Percentiles rank a stretch among this genome's conserved stretches.
These are phyloP conservation scores for Aphanocladium album DNA, from an alignment of 2,329 filamentous ascomycete genomes.

Conservation along the genomic window DNA sequence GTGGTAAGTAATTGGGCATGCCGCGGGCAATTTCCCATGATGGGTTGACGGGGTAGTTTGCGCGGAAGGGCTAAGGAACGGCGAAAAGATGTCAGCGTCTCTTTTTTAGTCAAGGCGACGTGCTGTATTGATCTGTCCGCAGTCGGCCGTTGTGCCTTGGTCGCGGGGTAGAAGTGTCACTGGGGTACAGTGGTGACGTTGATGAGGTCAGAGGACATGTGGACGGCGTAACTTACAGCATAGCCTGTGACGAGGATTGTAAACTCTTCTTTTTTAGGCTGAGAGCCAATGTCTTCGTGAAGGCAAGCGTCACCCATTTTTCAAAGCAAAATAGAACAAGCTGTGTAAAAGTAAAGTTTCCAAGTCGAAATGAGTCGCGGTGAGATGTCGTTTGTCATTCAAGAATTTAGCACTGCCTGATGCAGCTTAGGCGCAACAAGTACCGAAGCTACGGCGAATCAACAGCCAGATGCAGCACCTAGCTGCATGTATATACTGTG, in stretches of 20 bases:
- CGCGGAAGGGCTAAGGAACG: slow-evolving; percentile 62
- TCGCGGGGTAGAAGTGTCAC: neutral
- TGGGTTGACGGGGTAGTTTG: slow-evolving; percentile 67
- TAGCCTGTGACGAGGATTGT: slow-evolving; percentile 59
- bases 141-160: neutral
- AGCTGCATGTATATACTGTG: neutral
- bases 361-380: neutral
- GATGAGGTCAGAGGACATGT: slow-evolving; percentile 4
- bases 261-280: slow-evolving; percentile 41
- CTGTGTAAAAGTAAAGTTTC: neutral
- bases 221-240: slow-evolving; percentile 39
- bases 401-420: neutral
- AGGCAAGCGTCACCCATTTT: slow-evolving; percentile 4
- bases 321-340: too few species aligned
- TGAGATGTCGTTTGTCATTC: neutral
- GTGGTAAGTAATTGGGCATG: slow-evolving; percentile 61
- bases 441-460: neutral
- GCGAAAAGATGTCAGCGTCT: neutral
- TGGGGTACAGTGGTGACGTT: neutral
- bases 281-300: slow-evolving; percentile 27
- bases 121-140: neutral
- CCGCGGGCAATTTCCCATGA: slow-evolving; percentile 71
- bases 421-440: neutral
- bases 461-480: too few species aligned
- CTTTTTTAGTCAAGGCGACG: too few species aligned